phyloP scores from a whole-genome alignment of 202 grass and related monocot species.

The Hordeum pubiflorum region DNA sequence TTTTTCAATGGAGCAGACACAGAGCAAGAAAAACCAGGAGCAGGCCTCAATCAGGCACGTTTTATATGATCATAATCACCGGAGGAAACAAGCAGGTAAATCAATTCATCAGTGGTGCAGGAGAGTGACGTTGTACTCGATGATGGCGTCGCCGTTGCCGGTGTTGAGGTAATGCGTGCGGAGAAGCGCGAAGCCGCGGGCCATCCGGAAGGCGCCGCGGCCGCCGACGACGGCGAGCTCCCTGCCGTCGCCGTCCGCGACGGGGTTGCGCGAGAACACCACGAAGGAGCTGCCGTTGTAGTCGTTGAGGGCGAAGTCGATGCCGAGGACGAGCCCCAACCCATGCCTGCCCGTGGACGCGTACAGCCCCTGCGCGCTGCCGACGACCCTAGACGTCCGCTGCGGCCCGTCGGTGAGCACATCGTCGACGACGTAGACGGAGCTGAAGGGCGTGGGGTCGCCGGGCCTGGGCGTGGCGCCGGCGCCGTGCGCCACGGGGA shows the following conservation, averaged over 20 bases:
- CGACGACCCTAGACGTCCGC: constrained; percentile 26
- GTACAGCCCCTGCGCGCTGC: constrained; percentile 41
- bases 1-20: too few species aligned
- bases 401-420: constrained; percentile 38
- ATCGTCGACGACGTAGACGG: constrained; percentile 25
- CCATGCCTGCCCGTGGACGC: neutral
- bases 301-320: constrained; percentile 35
- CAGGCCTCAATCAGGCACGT: neutral
- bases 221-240: constrained; percentile 56
- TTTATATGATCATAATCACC: neutral
- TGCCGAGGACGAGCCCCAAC: constrained; percentile 24
- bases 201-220: constrained; percentile 45
- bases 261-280: constrained; percentile 37
- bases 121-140: constrained; percentile 52
- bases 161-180: constrained; percentile 18
- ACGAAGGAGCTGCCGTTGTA: constrained; percentile 48
- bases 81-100: too few species aligned
- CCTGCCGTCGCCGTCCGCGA: neutral
- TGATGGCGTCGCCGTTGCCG: constrained; percentile 33
- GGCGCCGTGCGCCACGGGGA: neutral
- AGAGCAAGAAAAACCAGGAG: neutral
- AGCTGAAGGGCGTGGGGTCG: constrained; percentile 31
- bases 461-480: neutral
- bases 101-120: constrained; percentile 20
- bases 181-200: constrained; percentile 29